phyloP scores from a whole-genome alignment of 768 basidiomycete genomes.

The Gymnopilus junonius region DNA sequence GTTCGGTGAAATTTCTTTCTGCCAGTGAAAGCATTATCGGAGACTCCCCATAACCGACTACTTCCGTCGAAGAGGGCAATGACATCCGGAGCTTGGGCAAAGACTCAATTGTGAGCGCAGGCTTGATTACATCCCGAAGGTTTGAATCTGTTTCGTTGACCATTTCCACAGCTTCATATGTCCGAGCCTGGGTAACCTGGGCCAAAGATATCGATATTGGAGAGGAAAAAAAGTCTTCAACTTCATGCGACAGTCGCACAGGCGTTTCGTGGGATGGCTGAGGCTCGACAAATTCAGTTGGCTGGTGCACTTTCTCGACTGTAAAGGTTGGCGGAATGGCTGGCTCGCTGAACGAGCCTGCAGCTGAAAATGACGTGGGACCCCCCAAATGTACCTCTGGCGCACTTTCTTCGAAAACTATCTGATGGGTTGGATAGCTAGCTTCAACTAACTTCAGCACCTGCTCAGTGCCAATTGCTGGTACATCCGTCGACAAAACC shows the following conservation, averaged over 20 bases:
- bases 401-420: not conserved
- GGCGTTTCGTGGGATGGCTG: not conserved
- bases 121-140: not conserved
- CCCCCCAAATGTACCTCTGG: not conserved
- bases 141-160: not conserved
- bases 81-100: not conserved
- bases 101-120: not conserved
- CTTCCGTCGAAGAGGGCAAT: not conserved
- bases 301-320: not conserved
- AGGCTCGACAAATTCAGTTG: not conserved
- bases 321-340: not conserved
- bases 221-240: not conserved
- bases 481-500: not conserved
- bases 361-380: not conserved
- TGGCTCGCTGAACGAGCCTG: not conserved
- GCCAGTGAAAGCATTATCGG: not conserved
- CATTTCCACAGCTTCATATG: not conserved
- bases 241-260: not conserved
- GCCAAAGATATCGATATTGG: not conserved
- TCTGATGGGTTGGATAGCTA: not conserved
- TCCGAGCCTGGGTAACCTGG: not conserved
- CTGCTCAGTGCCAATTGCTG: not conserved
- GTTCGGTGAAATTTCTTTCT: not conserved
- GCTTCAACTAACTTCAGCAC: not conserved
- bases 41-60: not conserved